These are phyloP conservation scores for Candida maris DNA, from an alignment of 805 yeast genomes.

Conservation along the genomic window DNA sequence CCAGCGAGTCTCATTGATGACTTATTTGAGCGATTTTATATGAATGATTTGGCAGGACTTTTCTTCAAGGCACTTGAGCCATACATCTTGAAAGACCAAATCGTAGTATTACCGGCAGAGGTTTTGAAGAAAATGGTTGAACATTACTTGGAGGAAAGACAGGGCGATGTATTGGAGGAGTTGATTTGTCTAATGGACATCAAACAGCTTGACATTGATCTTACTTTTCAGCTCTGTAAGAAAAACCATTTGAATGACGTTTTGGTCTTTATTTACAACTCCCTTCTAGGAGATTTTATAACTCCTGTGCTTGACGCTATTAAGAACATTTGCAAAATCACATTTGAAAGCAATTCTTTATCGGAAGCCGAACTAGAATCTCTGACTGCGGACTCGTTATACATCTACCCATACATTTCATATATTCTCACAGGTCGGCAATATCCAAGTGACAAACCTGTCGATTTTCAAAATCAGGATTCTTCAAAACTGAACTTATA, in stretches of 20 bases:
- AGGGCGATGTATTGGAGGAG: slow-evolving; percentile 56
- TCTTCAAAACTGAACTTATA: slow-evolving; percentile 52
- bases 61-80: slow-evolving; percentile 54
- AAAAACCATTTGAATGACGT: slow-evolving; percentile 57
- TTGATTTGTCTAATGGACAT: slow-evolving; percentile 68
- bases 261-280: slow-evolving; percentile 67
- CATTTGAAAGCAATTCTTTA: slow-evolving; percentile 7
- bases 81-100: slow-evolving; percentile 44
- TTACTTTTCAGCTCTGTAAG: slow-evolving; percentile 61
- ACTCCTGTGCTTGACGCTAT: slow-evolving; percentile 68
- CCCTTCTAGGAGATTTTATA: slow-evolving; percentile 61
- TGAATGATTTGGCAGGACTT: slow-evolving; percentile 28
- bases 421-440: slow-evolving; percentile 72
- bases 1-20: slow-evolving; percentile 39
- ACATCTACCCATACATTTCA: slow-evolving; percentile 59
- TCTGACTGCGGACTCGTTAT: slow-evolving; percentile 21
- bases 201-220: slow-evolving; percentile 68
- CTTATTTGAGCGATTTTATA: slow-evolving; percentile 41
- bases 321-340: slow-evolving; percentile 25
- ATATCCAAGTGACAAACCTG: slow-evolving; percentile 64
- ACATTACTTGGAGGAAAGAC: slow-evolving; percentile 37
- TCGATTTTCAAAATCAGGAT: slow-evolving; percentile 33
- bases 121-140: slow-evolving; percentile 61
- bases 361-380: slow-evolving; percentile 9
- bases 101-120: slow-evolving; percentile 55